Base-by-base conservation (phyloP, 257 asterid genomes). In the Echites panduratus region DNA sequence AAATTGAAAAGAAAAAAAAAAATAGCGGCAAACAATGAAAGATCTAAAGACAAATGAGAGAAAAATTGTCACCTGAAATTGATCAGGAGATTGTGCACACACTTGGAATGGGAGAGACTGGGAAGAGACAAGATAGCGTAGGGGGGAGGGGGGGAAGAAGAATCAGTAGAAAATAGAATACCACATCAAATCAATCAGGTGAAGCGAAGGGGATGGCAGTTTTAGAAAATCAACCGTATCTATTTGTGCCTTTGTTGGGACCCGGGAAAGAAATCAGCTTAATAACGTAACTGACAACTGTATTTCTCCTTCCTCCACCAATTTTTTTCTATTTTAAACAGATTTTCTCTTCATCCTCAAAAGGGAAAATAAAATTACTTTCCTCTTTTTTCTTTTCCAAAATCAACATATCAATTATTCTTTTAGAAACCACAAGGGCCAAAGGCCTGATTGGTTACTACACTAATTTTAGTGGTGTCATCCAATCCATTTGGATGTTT, bases 1-100 rank as follows among this genome's bases (percentile, higher is more conserved):
- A 4, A 68, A 68, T 68, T 48, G 41, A 67, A 63, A n/a, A 32
- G 0, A 63, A 63, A 53, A 53, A 62, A 19, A 26, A 22, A 44
- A 45, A 22, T 7, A 45, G 57, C 72, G 22, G 57, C 19, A 45
- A 24, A 68, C 5, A 22, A 24, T 13, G 6, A 41, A 68, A 68
- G 72, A 68, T 68, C 72, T 47, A 48, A 68, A 45, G 2, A 11
- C 4, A 13, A 68, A 68, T 45, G 8, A 1, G 40, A 14, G 10
- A 48, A 67, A 44, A 68, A 1, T 68, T 24, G 24, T 44, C 41
- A 68, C 72, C 72, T 68, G 58, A 45, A 68, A 68, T 68, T 68
- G 72, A 22, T 68, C 43, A 27, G 41, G 57, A 68, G 43, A 68
- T 68, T 47, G 72, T 68, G 40, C 38, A 26, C 43, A 68, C 38